Percentiles rank a stretch among this genome's conserved stretches.
Conservation (phyloP, 192 early-diverging fungal genomes). For the Podila clonocystis region DNA sequence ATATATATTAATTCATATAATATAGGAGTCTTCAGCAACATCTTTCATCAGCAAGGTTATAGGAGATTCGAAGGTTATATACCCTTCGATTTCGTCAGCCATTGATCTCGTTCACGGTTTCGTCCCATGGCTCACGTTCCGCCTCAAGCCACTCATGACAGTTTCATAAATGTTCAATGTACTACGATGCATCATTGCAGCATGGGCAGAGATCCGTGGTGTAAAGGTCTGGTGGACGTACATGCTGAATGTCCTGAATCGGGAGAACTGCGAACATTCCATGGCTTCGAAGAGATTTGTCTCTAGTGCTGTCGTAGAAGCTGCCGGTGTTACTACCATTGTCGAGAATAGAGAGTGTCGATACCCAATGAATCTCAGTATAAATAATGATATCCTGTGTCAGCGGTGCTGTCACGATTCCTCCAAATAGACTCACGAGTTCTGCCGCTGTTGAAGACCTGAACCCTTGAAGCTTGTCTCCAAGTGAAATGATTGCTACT, state of each 20-base stretch:
- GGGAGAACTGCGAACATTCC: conserved; percentile 1
- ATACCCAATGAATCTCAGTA: background rate
- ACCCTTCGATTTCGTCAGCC: no score
- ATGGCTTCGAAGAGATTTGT: conserved; percentile 1
- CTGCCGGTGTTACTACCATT: background rate
- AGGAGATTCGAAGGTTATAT: no score
- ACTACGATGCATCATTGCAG: background rate
- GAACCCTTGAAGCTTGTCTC: conserved; percentile 1
- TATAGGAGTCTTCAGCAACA: conserved; percentile 4
- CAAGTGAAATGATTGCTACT: background rate
- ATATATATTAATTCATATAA: background rate
- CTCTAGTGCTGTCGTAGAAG: background rate
- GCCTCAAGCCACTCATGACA: background rate
- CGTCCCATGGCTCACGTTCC: background rate
- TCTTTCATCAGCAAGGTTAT: background rate
- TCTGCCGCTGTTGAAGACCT: conserved; percentile 6
- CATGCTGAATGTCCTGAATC: conserved; percentile 5
- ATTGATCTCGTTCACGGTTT: background rate
- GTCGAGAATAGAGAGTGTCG: background rate
- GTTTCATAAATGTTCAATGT: conserved; percentile 7
- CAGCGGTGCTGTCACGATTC: background rate
- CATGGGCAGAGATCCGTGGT: background rate
- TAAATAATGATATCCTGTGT: background rate
- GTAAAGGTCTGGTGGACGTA: conserved; percentile 7
- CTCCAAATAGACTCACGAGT: conserved; percentile 2